These are phyloP conservation scores for Durusdinium trenchii DNA, from an alignment of 73 alveolate species.

Conservation along the genomic window DNA sequence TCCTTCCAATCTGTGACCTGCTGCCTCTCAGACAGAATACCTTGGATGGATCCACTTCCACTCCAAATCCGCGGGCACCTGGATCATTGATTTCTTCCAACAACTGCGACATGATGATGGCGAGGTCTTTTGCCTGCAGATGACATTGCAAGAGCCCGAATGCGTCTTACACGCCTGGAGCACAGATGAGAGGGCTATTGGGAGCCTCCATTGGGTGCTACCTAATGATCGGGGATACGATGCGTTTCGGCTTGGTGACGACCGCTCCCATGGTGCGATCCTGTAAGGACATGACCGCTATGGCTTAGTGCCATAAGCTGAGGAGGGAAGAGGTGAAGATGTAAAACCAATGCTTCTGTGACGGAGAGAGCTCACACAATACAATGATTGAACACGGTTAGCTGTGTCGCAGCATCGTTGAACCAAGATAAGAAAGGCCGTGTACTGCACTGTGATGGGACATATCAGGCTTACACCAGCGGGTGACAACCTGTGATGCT, in stretches of 20 bases:
- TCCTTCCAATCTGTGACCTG: background rate
- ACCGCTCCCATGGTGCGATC: too few species aligned
- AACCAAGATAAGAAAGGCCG: background rate
- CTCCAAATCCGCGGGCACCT: too few species aligned
- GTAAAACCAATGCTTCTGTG: too few species aligned
- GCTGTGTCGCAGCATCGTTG: background rate
- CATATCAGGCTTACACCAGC: conserved; percentile 52
- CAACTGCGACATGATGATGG: background rate
- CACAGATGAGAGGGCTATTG: too few species aligned
- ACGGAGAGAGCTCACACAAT: too few species aligned
- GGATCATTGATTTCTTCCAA: background rate
- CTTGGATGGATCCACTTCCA: too few species aligned
- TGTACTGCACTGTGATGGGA: background rate
- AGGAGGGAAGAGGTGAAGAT: background rate
- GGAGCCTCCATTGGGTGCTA: too few species aligned
- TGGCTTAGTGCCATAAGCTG: conserved; percentile 44
- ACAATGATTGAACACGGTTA: background rate
- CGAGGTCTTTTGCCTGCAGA: conserved; percentile 55
- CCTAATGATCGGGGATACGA: too few species aligned
- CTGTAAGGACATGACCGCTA: conserved; percentile 72
- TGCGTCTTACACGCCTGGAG: conserved; percentile 63
- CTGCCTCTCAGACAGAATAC: too few species aligned
- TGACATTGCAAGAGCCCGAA: conserved; percentile 70
- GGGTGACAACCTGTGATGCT: conserved; percentile 24
- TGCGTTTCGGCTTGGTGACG: too few species aligned